These are phyloP conservation scores for Handroanthus guayacan DNA, from an alignment of 257 asterid species.

Conservation along the genomic window DNA sequence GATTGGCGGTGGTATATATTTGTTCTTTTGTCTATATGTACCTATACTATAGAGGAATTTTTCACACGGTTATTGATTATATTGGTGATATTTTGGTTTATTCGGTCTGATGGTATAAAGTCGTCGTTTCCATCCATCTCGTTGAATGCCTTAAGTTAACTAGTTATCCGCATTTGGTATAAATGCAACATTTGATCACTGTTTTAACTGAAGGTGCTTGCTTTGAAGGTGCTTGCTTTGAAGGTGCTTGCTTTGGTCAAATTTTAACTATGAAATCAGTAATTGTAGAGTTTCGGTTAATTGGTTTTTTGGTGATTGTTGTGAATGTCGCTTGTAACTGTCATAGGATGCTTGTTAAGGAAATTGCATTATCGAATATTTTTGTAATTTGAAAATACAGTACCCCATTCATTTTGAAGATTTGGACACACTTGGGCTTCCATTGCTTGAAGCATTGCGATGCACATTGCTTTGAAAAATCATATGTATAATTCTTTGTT, in stretches of 20 bases:
- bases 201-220: not conserved
- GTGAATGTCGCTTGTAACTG: not conserved
- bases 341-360: not conserved
- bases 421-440: not conserved
- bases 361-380: not conserved
- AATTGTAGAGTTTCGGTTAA: not conserved
- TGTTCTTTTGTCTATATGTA: not conserved
- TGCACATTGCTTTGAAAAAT: no score
- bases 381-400: not conserved
- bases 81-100: not conserved
- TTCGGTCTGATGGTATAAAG: not conserved
- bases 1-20: not conserved
- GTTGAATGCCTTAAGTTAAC: not conserved
- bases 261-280: not conserved
- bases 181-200: not conserved
- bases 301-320: not conserved
- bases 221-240: no score
- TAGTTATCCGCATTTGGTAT: not conserved
- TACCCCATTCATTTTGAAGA: not conserved
- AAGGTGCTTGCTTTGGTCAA: not conserved
- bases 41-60: not conserved
- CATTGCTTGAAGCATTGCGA: not conserved
- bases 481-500: not conserved
- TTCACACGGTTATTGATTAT: not conserved
- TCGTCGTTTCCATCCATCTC: not conserved